A percentile compares a stretch with the other conserved stretches of the same genome.
Conservation (phyloP, 129 eudicot species). For the Tanacetum coccineum region DNA sequence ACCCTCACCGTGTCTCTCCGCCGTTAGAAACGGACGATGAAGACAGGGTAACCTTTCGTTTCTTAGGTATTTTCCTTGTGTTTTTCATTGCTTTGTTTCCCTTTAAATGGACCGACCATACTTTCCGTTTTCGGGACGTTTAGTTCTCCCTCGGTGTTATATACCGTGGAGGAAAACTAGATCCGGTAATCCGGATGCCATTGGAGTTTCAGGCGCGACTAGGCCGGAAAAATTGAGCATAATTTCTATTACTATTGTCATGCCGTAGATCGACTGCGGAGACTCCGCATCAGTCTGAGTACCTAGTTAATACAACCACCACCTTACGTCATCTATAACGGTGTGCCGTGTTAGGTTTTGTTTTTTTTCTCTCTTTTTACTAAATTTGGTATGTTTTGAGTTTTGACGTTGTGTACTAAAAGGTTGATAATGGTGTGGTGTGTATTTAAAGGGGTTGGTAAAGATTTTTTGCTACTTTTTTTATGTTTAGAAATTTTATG, state of each 20-base stretch:
- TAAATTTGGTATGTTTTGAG: neutral
- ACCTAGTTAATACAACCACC: conserved; percentile 77
- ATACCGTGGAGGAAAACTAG: conserved; percentile 36
- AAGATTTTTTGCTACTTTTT: neutral
- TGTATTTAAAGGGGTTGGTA: neutral
- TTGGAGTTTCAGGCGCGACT: conserved; percentile 94
- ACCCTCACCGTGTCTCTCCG: conserved; percentile 25
- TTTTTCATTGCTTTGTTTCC: conserved; percentile 7
- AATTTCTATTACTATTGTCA: conserved; percentile 55
- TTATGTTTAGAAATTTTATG: neutral
- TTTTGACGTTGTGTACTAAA: neutral
- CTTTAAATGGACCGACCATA: conserved; percentile 24
- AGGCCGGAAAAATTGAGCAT: conserved; percentile 75
- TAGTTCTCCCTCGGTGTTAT: conserved; percentile 9
- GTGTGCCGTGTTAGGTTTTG: too few species aligned
- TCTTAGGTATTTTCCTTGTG: conserved; percentile 22
- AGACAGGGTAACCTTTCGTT: conserved; percentile 23
- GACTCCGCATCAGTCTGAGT: conserved; percentile 34
- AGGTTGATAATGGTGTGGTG: neutral
- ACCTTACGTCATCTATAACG: conserved; percentile 37
- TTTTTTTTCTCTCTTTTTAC: neutral
- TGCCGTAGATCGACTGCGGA: conserved; percentile 24
- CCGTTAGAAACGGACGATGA: conserved; percentile 23
- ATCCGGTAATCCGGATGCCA: conserved; percentile 39
- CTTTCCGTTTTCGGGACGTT: conserved; percentile 51